Evolutionary conservation across 176 grass and related monocot species (phyloP), one percentile per base, ranked within the genome.

Genomic region (Eragrostis nindensis): DNA sequence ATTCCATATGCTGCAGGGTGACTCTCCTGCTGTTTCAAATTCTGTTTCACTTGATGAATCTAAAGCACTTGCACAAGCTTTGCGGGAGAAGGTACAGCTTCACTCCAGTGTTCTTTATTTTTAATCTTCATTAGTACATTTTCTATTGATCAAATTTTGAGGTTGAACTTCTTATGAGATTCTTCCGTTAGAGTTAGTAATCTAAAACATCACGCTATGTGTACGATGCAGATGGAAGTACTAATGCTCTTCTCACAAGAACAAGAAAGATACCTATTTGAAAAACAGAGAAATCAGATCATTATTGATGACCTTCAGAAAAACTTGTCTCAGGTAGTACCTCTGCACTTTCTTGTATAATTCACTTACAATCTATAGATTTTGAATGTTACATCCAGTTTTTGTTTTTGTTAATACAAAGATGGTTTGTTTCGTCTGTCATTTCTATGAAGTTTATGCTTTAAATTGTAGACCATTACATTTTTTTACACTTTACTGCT

Each of bases 191-290:
- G 71, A 53, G 62, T 71, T n/a, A 52, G 64, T 53, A 82, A 66
- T 67, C 66, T 87, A 48, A n/a, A n/a, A 76, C 30, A 21, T 68
- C 83, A 52, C 17, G 3, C 27, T 88, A 2, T 76, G 29, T 88
- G 24, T 52, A 21, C 10, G 21, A 80, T 88, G 54, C 83, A 98
- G 95, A 91, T 98, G 80, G 85, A 89, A 36, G 76, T 86, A 48
- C 86, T 98, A 36, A 88, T 98, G 85, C 92, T 98, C 71, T 86
- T 98, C 63, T 98, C 95, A 74, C 95, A 98, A 86, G 90, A 98
- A 84, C 92, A 98, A 86, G 95, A 98, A 78, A 84, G 95, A 36
- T 91, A 98, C 82, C 73, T 98, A 66, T 46, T 92, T n/a, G 92
- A 98, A 72, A 84, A 87, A 29, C 89, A 98, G 80, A 88, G 63